A percentile compares a stretch with the other conserved stretches of the same genome.
Conservation (phyloP, 495 filamentous ascomycete species). For the Terfezia boudieri region DNA sequence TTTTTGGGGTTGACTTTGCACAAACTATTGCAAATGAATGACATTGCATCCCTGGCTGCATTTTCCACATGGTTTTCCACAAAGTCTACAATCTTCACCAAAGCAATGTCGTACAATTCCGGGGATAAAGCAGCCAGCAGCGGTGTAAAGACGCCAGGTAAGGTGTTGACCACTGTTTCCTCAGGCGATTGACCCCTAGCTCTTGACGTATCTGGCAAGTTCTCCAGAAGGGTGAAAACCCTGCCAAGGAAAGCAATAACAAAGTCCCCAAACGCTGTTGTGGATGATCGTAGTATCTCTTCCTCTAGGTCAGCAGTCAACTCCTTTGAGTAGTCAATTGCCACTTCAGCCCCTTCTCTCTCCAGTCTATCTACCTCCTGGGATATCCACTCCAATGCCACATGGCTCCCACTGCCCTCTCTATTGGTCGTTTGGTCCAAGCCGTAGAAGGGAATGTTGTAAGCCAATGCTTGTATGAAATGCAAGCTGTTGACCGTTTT, state of each 20-base stretch:
- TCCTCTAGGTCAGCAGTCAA: conserved; percentile 71
- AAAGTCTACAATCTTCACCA: conserved; percentile 80
- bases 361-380: conserved; percentile 87
- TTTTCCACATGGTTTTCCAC: conserved; percentile 93
- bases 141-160: conserved; percentile 79
- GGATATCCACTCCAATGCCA: conserved; percentile 85
- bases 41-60: conserved; percentile 93
- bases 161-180: conserved; percentile 88
- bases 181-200: conserved; percentile 79
- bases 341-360: conserved; percentile 55
- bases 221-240: conserved; percentile 87
- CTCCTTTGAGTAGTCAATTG: conserved; percentile 65
- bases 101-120: conserved; percentile 72
- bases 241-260: conserved; percentile 71
- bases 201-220: conserved; percentile 71
- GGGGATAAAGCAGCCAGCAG: conserved; percentile 80
- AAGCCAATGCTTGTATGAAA: conserved; percentile 84
- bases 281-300: conserved; percentile 84
- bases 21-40: conserved; percentile 87
- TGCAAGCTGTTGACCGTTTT: conserved; percentile 88
- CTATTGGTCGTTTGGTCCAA: conserved; percentile 52
- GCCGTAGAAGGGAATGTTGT: conserved; percentile 79
- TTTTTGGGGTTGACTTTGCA: conserved; percentile 90
- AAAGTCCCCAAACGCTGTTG: conserved; percentile 80
- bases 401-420: conserved; percentile 31